Conservation (phyloP, 306 rosid genomes). For the Notholithocarpus densiflorus region DNA sequence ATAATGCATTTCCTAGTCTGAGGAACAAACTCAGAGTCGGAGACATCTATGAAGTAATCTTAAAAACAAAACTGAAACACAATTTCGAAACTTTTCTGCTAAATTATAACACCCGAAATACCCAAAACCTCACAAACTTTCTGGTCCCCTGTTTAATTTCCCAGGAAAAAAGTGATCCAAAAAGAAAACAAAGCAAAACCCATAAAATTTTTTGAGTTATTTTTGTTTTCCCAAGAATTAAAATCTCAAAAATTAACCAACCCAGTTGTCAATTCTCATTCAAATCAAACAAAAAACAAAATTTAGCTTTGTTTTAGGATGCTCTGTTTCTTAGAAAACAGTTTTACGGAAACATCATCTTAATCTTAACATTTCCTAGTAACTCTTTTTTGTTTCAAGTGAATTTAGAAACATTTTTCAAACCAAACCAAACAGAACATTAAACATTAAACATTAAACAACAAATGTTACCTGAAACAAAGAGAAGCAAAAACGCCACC, state of each 20-base stretch:
- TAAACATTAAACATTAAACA: not conserved
- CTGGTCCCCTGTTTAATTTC: not conserved
- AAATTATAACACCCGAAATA: not conserved
- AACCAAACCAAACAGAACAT: not conserved
- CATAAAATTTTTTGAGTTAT: not conserved
- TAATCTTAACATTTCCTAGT: no score
- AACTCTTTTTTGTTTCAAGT: no score
- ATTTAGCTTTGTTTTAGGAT: no score
- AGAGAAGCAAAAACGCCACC: constrained; percentile 32
- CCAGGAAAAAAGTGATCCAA: not conserved
- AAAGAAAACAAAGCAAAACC: not conserved
- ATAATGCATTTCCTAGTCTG: not conserved
- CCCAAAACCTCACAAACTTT: not conserved
- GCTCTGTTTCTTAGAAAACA: no score
- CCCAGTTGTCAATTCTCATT: no score
- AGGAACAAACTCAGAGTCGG: no score
- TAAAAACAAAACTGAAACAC: not conserved
- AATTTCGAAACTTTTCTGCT: not conserved
- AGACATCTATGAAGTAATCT: not conserved
- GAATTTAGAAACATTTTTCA: not conserved
- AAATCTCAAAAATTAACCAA: not conserved
- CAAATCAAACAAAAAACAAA: no score
- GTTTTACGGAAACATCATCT: no score
- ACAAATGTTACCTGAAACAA: constrained; percentile 25
- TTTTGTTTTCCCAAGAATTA: not conserved